Conservation (phyloP, 345 rosid genomes). For the Hirschfeldia incana region DNA sequence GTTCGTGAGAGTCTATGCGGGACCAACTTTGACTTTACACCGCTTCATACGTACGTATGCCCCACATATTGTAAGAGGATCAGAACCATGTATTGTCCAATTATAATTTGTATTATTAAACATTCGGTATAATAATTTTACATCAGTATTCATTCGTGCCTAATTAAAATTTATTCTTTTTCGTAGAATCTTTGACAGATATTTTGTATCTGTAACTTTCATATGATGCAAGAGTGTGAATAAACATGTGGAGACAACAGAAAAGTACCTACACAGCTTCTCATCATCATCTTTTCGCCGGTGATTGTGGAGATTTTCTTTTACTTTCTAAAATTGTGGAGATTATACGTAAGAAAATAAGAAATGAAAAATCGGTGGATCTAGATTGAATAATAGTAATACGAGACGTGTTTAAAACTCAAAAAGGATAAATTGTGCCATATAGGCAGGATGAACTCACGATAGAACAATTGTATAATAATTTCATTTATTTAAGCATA, state of each 20-base stretch:
- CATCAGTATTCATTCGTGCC: slow-evolving; percentile 4
- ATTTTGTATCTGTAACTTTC: not conserved
- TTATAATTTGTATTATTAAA: slow-evolving; percentile 1
- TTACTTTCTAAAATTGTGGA: not conserved
- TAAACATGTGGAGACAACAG: slow-evolving; percentile 11
- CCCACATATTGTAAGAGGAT: not conserved
- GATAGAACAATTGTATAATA: not conserved
- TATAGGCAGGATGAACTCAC: not conserved
- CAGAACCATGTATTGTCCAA: not conserved
- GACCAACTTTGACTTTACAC: slow-evolving; percentile 35
- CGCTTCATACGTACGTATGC: slow-evolving; percentile 13
- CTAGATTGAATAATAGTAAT: not conserved
- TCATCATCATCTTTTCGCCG: slow-evolving; percentile 35
- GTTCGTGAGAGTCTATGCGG: not conserved
- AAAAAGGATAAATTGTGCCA: not conserved
- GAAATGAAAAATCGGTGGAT: slow-evolving; percentile 21
- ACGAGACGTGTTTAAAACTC: slow-evolving; percentile 18
- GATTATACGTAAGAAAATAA: slow-evolving; percentile 4
- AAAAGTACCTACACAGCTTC: slow-evolving; percentile 26
- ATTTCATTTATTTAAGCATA: not conserved
- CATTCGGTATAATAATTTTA: not conserved
- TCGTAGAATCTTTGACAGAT: not conserved
- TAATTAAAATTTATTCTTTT: not conserved
- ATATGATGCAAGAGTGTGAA: slow-evolving; percentile 24
- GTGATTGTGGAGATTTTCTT: slow-evolving; percentile 24